phyloP scores from a whole-genome alignment of 1,284 basidiomycete genomes.

The Kwoniella shivajii region DNA sequence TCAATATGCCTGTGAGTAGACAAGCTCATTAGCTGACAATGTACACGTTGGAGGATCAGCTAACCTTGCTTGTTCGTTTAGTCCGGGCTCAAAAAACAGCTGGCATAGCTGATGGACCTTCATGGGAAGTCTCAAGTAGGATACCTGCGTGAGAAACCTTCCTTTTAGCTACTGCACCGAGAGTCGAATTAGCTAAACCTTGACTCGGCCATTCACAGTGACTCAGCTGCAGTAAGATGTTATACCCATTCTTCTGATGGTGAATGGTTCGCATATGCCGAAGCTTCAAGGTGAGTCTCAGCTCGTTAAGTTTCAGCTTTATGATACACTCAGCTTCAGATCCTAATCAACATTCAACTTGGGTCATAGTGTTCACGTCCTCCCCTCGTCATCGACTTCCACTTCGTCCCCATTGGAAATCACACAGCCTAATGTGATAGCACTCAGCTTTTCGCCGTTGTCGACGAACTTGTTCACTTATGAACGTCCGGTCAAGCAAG shows the following conservation, averaged over 20 bases:
- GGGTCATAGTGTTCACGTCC: slow-evolving; percentile 38
- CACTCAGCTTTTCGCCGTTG: slow-evolving; percentile 87
- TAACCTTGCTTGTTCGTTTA: slow-evolving; percentile 42
- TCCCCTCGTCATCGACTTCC: slow-evolving; percentile 34
- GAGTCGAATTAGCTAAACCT: neutral
- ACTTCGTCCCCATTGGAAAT: slow-evolving; percentile 31
- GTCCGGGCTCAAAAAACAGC: slow-evolving; percentile 92
- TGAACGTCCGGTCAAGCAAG: slow-evolving; percentile 67
- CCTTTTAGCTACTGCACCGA: neutral
- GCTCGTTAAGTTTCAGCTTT: neutral
- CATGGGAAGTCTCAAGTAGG: slow-evolving; percentile 68
- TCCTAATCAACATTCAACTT: neutral
- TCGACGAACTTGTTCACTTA: slow-evolving; percentile 92
- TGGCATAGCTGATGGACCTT: slow-evolving; percentile 80
- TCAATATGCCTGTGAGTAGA: slow-evolving; percentile 66
- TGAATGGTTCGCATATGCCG: slow-evolving; percentile 78
- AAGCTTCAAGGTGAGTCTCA: slow-evolving; percentile 57
- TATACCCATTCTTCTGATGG: slow-evolving; percentile 88
- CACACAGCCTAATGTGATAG: slow-evolving; percentile 69
- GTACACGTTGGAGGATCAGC: too few relatives aligned
- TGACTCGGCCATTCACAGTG: slow-evolving; percentile 55
- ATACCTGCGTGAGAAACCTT: slow-evolving; percentile 61
- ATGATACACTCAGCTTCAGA: neutral
- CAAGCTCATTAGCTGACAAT: too few relatives aligned
- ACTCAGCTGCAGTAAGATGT: slow-evolving; percentile 59